A percentile compares a stretch with the other conserved stretches of the same genome.
phyloP scores from a whole-genome alignment of 345 rosid species.

The Gossypium australe region DNA sequence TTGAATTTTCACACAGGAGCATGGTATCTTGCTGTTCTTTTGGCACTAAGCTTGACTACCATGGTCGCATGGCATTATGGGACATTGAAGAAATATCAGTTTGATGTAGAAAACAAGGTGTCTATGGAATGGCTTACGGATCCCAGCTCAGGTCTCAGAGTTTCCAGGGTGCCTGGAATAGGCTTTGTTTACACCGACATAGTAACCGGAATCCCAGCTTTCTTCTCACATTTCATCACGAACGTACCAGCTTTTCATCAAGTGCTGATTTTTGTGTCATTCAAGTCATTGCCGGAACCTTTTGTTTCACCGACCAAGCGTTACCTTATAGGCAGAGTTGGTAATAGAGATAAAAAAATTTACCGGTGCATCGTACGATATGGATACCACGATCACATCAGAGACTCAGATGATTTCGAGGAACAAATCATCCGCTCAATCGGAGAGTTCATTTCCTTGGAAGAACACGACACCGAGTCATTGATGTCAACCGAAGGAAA shows the following conservation, averaged over 20 bases:
- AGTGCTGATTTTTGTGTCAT: constrained; percentile 55
- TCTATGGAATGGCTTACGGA: constrained; percentile 51
- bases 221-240: constrained; percentile 54
- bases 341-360: constrained; percentile 34
- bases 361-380: constrained; percentile 52
- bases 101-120: constrained; percentile 52
- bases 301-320: constrained; percentile 28
- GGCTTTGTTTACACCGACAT: constrained; percentile 49
- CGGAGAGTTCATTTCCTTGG: constrained; percentile 50
- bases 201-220: constrained; percentile 49
- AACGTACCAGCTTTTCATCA: constrained; percentile 64
- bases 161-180: constrained; percentile 59
- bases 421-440: constrained; percentile 44
- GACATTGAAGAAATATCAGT: constrained; percentile 49
- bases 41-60: constrained; percentile 29
- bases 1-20: constrained; percentile 47
- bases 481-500: constrained; percentile 27
- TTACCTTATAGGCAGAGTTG: constrained; percentile 49
- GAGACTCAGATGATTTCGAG: constrained; percentile 51
- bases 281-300: constrained; percentile 53
- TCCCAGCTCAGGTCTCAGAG: constrained; percentile 41
- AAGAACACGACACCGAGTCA: constrained; percentile 38
- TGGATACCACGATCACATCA: constrained; percentile 44
- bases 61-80: constrained; percentile 65
- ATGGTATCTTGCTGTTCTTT: constrained; percentile 42